Evolutionary conservation across 2,329 filamentous ascomycete species (phyloP).

Genomic region (Arthrocladium fulminans): DNA sequence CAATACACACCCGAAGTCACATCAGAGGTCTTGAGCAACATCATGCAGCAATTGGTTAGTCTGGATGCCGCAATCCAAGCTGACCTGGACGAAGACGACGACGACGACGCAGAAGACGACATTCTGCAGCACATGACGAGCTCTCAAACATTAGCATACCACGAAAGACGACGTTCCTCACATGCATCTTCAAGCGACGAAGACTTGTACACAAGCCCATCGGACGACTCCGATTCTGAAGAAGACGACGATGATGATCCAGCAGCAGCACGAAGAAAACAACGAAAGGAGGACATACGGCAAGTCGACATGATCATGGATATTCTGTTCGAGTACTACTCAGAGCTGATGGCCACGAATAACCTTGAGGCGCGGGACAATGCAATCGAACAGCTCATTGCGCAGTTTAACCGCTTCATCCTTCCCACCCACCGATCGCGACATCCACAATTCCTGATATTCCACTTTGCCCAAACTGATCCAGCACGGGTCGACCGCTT

Average conservation of each 20-base stretch:
- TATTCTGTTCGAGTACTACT: constrained; percentile 75
- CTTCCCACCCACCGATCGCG: constrained; percentile 84
- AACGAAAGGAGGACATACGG: constrained; percentile 71
- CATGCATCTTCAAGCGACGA: constrained; percentile 29
- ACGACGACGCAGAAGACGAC: constrained; percentile 73
- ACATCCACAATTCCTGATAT: constrained; percentile 90
- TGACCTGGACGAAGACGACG: constrained; percentile 83
- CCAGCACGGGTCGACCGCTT: constrained; percentile 73
- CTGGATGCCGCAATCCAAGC: constrained; percentile 93
- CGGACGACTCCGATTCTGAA: constrained; percentile 48
- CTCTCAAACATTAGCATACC: constrained; percentile 24
- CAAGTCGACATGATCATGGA: constrained; percentile 91
- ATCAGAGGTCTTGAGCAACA: constrained; percentile 70
- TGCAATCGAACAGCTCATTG: constrained; percentile 68
- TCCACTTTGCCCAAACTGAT: constrained; percentile 84
- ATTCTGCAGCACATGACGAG: constrained; percentile 49
- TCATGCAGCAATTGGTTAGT: constrained; percentile 80
- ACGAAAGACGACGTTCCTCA: constrained; percentile 9
- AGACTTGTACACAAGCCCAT: constrained; percentile 26
- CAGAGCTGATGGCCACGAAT: constrained; percentile 34
- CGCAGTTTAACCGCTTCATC: constrained; percentile 79
- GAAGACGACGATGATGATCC: constrained; percentile 51
- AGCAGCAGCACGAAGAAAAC: constrained; percentile 47
- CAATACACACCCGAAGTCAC: constrained; percentile 70
- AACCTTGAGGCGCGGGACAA: constrained; percentile 57